Conservation (phyloP, 2,329 filamentous ascomycete species). For the Penicillium sp. region DNA sequence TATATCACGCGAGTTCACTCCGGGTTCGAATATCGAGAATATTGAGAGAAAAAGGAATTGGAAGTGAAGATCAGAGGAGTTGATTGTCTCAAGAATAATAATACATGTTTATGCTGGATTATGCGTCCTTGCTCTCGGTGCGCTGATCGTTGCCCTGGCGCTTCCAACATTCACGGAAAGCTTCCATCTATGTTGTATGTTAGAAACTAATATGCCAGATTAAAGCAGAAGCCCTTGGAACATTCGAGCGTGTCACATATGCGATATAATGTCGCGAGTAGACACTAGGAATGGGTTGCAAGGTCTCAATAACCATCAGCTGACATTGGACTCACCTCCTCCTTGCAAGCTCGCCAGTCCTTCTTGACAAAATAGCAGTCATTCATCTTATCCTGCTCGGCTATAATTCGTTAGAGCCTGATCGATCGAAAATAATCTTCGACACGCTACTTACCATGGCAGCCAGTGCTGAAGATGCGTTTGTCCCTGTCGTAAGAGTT, state of each 20-base stretch:
- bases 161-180: constrained; percentile 90
- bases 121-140: constrained; percentile 72
- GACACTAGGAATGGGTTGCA: neutral
- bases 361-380: constrained; percentile 96
- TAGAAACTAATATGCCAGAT: neutral
- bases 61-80: neutral
- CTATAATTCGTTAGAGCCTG: constrained; percentile 47
- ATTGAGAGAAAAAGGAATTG: neutral
- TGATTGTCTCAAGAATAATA: neutral
- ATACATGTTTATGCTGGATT: constrained; percentile 5
- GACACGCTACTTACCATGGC: constrained; percentile 64
- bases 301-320: neutral
- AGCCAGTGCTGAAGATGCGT: constrained; percentile 95
- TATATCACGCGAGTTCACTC: neutral
- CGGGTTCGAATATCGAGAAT: neutral
- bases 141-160: constrained; percentile 80
- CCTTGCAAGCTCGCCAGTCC: constrained; percentile 86
- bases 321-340: constrained; percentile 68
- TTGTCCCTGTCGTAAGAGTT: constrained; percentile 70
- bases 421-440: neutral
- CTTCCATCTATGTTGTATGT: constrained; percentile 68
- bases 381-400: constrained; percentile 84
- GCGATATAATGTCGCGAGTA: neutral
- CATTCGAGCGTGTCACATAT: no score
- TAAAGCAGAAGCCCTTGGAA: neutral